These are phyloP conservation scores for Scorias spongiosa DNA, from an alignment of 2,329 filamentous ascomycete species.

Conservation along the genomic window DNA sequence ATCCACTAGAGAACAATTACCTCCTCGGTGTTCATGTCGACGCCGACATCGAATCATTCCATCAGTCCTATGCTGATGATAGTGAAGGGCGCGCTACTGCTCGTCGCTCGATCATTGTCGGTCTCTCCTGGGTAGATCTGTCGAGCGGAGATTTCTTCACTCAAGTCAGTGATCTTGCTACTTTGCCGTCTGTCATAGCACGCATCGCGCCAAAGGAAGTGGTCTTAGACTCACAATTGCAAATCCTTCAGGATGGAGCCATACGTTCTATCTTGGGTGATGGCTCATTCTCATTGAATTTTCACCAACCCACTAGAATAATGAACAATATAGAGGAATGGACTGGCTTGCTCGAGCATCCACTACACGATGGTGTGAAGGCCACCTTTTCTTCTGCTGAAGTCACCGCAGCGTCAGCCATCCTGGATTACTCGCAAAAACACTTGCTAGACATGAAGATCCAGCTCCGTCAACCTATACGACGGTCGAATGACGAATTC, in stretches of 20 bases:
- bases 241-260: conserved; percentile 28
- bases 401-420: conserved; percentile 57
- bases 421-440: conserved; percentile 74
- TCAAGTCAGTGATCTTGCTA: conserved; percentile 54
- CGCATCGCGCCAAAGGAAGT: conserved; percentile 76
- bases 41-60: conserved; percentile 6
- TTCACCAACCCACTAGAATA: conserved; percentile 37
- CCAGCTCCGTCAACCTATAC: conserved; percentile 68
- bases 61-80: conserved; percentile 1
- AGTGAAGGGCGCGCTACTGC: conserved; percentile 13
- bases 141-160: conserved; percentile 92
- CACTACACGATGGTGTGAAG: conserved; percentile 40
- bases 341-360: conserved; percentile 61
- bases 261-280: conserved; percentile 18
- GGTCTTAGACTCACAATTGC: conserved; percentile 46
- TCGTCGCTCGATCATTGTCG: conserved; percentile 35
- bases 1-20: conserved; percentile 87
- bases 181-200: conserved; percentile 65
- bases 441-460: conserved; percentile 63
- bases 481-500: conserved; percentile 57
- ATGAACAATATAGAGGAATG: conserved; percentile 47
- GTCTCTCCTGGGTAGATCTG: conserved; percentile 84
- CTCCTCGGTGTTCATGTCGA: conserved; percentile 37
- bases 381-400: conserved; percentile 52
- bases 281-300: conserved; percentile 55